Conservation (phyloP, 768 basidiomycete genomes). For the Hygrocybe coccinea region DNA sequence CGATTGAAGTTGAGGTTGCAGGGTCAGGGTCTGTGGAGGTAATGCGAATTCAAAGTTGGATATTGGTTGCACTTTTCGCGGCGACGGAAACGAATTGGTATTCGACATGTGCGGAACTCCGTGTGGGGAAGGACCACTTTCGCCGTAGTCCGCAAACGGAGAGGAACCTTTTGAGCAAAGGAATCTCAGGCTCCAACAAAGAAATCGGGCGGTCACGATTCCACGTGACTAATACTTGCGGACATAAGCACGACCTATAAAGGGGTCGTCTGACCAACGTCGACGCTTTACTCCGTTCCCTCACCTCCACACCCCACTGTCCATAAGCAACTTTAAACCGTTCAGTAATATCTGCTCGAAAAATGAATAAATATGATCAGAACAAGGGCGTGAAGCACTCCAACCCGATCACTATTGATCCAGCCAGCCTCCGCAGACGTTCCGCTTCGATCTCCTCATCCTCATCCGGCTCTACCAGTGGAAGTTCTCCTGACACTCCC, state of each 20-base stretch:
- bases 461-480: slow-evolving; percentile 43
- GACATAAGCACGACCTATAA: slow-evolving; percentile 20
- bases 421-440: slow-evolving; percentile 43
- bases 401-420: slow-evolving; percentile 59
- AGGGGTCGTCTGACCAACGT: slow-evolving; percentile 14
- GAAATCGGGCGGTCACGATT: not conserved
- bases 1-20: too few relatives aligned
- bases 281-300: slow-evolving; percentile 16
- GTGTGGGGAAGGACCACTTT: too few relatives aligned
- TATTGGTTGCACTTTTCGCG: too few relatives aligned
- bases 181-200: too few relatives aligned
- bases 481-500: slow-evolving; percentile 48
- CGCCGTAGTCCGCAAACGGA: too few relatives aligned
- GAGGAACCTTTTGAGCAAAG: too few relatives aligned
- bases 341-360: slow-evolving; percentile 32
- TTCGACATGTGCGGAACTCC: too few relatives aligned
- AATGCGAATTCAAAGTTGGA: too few relatives aligned
- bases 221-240: not conserved
- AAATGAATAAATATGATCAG: slow-evolving; percentile 28
- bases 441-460: slow-evolving; percentile 61
- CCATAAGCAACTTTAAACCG: slow-evolving; percentile 7
- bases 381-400: slow-evolving; percentile 42
- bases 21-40: too few relatives aligned
- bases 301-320: slow-evolving; percentile 6
- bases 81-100: too few relatives aligned